Evolutionary conservation across 169 alveolate species (phyloP).

Genomic region (Eimeria necatrix): DNA sequence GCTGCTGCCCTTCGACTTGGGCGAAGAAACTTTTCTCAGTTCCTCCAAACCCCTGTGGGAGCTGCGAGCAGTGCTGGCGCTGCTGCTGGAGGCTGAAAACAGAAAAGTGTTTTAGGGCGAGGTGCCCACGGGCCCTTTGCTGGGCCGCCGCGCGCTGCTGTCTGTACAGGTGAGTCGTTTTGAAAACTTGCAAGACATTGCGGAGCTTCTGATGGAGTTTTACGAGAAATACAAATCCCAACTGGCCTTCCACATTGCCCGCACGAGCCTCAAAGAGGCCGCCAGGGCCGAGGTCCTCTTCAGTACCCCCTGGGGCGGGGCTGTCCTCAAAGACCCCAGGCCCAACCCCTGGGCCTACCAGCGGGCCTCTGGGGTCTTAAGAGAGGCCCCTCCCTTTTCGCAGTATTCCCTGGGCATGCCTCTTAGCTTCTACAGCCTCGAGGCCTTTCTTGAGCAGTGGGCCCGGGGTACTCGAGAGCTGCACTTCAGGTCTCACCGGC

Average conservation of each 20-base stretch:
- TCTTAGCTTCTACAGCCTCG: constrained; percentile 30
- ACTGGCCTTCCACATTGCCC: constrained; percentile 33
- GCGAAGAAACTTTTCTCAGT: constrained; percentile 25
- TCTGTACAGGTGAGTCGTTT: constrained; percentile 12
- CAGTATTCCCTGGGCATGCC: constrained; percentile 69
- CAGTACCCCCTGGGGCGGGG: constrained; percentile 67
- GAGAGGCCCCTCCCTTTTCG: constrained; percentile 26
- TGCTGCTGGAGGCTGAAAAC: constrained; percentile 52
- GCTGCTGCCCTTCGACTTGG: constrained; percentile 40
- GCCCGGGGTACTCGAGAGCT: background rate
- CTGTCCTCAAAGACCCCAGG: constrained; percentile 12
- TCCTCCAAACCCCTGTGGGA: constrained; percentile 10
- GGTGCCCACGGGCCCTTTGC: background rate
- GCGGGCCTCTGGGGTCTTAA: background rate
- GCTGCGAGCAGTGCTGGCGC: background rate
- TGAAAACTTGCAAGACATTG: constrained; percentile 69
- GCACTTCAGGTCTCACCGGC: constrained; percentile 52
- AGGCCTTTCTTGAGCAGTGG: constrained; percentile 30
- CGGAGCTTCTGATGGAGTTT: constrained; percentile 46
- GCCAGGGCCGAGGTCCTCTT: constrained; percentile 36
- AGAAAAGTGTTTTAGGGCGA: constrained; percentile 48
- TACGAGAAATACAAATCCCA: constrained; percentile 11
- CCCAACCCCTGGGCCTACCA: constrained; percentile 33
- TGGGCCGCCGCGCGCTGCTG: constrained; percentile 28
- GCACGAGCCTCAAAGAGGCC: constrained; percentile 16